Base-by-base conservation (phyloP, 2,329 filamentous ascomycete species). In the Dichotomopilus funicola region DNA sequence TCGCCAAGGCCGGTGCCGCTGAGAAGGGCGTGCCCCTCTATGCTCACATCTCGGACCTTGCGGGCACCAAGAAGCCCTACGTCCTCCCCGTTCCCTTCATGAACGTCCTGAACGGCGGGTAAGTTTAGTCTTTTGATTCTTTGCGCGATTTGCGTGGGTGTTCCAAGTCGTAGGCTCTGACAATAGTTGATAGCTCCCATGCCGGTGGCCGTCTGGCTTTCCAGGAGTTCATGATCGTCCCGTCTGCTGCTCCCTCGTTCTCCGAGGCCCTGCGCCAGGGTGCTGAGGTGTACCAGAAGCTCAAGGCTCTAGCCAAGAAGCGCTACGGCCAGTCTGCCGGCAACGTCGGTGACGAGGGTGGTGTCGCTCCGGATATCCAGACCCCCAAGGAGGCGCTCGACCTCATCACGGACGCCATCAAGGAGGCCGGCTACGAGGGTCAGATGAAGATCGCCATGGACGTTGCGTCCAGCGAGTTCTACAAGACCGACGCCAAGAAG, bases 391-490 rank as follows among this genome's bases (percentile, higher is more conserved):
- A 99, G 82, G 94, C 95, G 65, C 89, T 99, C 61, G 89, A 95
- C 74, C 87, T 99, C 70, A 97, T 99, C 78, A 88, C 86, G 64
- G 88, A 91, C 49, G 87, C 94, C 71, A 99, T 99, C 65, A 89
- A 96, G 78, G 78, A 91, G 78, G 89, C 92, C 64, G 94, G 94
- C 65, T 97, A 99, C 82, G 91, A 88, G 58, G 94, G 92, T 75
- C 81, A 94, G 82, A 86, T 99, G 74, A 89, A 95, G 76, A 99
- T 99, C 69, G 94, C 94, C 73, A 95, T 99, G 91, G 94, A 99
- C 71, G 92, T 97, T 72, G 94, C 94, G 64, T 96, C 94, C 64
- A 95, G 89, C 81, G 94, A 99, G 77, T 99, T 99, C 84, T 99
- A 99, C 88, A 97, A 97, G 81, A 76, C 80, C 69, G 89, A 94